Base-by-base conservation (phyloP, 2,329 filamentous ascomycete genomes). In the Beauveria medogensis region DNA sequence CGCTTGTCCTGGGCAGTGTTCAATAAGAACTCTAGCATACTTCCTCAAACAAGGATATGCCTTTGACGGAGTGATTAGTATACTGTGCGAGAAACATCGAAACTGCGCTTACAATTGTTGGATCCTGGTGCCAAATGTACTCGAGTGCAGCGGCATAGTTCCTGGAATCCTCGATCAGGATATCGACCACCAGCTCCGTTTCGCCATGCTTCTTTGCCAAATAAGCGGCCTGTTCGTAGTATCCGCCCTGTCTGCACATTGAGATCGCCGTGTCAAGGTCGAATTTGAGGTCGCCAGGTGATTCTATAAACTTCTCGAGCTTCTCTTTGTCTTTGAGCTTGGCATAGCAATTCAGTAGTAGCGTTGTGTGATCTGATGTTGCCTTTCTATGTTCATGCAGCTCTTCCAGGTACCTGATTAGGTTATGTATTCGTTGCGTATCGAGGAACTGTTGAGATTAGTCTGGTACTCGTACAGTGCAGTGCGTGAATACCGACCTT, bases 261-360 rank as follows among this genome's bases (percentile, higher is more conserved):
- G 89, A 86, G 65, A 99, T 99, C 16, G 94, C 94, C 1, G 94
- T 99, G 66, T 99, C 94, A 3, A 97, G 80, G 71, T 99, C 94
- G 69, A 99, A 99, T 69, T 95, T 97, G 47, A 97, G 82, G 67
- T 97, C 92, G 2, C 90, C 92, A 0, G 93, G 92, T 30, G 92
- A 92, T 71, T 96, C 96, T 75, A 99, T 99, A 67, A 99, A 99
- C 26, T 89, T 89, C 70, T 99, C 93, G 7, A 99, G 80, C 75
- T 99, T 99, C 61, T 92, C 89, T 5, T 96, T 93, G 71, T 99
- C 94, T 73, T 99, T 99, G 18, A 97, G 78, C 71, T 99, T 99
- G 0, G 94, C 94, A 71, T 99, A 99, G 74, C 94, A 99, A 71
- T 99, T 99, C 48, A 99, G 78, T 0, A 99, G 80, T 12, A 99